phyloP scores from a whole-genome alignment of 805 yeast species.

The Suhomyces vadensis region DNA sequence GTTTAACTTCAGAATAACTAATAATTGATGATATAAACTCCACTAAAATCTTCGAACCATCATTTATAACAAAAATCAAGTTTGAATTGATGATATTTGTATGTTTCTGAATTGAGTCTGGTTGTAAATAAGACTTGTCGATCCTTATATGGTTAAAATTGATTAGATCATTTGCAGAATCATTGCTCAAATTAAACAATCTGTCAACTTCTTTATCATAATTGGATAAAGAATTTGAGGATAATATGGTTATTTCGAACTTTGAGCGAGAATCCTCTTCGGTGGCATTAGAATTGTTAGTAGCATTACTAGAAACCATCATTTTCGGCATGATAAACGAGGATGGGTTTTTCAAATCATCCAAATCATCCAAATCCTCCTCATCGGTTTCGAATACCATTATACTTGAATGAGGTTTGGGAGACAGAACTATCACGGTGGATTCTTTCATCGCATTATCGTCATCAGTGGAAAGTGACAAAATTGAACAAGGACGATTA shows the following conservation, averaged over 20 bases:
- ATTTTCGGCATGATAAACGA: conserved; percentile 43
- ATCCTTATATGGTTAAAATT: conserved; percentile 19
- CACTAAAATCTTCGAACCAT: conserved; percentile 34
- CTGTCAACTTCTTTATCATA: conserved; percentile 21
- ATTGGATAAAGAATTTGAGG: conserved; percentile 17
- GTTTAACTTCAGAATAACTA: not conserved
- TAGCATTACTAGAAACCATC: conserved; percentile 22
- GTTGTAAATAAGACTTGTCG: not conserved
- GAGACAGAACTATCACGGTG: conserved; percentile 23
- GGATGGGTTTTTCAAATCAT: conserved; percentile 14
- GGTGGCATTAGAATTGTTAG: not conserved
- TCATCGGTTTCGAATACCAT: conserved; percentile 43
- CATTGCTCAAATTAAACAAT: conserved; percentile 17
- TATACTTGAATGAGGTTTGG: conserved; percentile 20
- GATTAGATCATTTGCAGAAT: conserved; percentile 13
- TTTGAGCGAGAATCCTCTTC: conserved; percentile 3
- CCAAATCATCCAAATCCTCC: conserved; percentile 18
- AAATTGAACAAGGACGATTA: conserved; percentile 20
- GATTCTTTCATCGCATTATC: conserved; percentile 18
- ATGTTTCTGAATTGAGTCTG: not conserved
- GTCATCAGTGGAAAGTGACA: conserved; percentile 31
- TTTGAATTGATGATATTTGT: conserved; percentile 23
- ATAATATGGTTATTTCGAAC: conserved; percentile 25
- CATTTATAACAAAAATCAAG: conserved; percentile 37
- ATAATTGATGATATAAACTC: conserved; percentile 23